These are phyloP conservation scores for Citrullus amarus DNA, from an alignment of 306 rosid genomes.

Conservation along the genomic window DNA sequence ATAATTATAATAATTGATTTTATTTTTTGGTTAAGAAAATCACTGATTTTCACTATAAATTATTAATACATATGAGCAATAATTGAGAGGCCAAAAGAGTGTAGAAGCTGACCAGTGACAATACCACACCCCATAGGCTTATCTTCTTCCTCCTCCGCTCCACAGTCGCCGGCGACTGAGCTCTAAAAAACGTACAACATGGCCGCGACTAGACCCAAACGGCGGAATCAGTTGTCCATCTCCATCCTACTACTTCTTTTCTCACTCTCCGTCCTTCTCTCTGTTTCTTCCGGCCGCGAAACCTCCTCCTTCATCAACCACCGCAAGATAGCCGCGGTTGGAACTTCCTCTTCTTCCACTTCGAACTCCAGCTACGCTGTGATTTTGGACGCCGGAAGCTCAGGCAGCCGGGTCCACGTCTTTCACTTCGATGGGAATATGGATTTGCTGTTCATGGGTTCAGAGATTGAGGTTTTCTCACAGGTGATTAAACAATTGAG, in stretches of 20 bases:
- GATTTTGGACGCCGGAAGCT: slow-evolving; percentile 94
- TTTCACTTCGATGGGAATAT: slow-evolving; percentile 53
- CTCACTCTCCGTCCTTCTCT: slow-evolving; percentile 12
- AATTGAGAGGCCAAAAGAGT: not conserved
- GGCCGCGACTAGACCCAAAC: not conserved
- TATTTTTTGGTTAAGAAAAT: too few relatives aligned
- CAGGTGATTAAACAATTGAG: slow-evolving; percentile 23
- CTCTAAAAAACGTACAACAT: not conserved
- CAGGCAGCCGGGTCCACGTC: slow-evolving; percentile 97
- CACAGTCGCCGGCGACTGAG: not conserved
- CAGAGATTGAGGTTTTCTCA: slow-evolving; percentile 68
- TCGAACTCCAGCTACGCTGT: slow-evolving; percentile 43
- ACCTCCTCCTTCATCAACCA: slow-evolving; percentile 26
- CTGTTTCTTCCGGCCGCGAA: slow-evolving; percentile 42
- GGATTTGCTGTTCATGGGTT: slow-evolving; percentile 77
- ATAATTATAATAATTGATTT: too few relatives aligned
- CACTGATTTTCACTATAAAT: too few relatives aligned
- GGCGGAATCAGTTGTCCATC: not conserved
- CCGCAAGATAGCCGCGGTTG: slow-evolving; percentile 45
- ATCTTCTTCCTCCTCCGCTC: not conserved
- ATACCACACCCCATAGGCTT: not conserved
- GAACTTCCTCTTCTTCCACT: slow-evolving; percentile 1
- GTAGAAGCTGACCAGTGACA: not conserved
- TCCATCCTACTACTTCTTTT: not conserved
- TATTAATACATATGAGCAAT: not conserved